phyloP scores from a whole-genome alignment of 75 land plant species.

The Cupressus sempervirens region DNA sequence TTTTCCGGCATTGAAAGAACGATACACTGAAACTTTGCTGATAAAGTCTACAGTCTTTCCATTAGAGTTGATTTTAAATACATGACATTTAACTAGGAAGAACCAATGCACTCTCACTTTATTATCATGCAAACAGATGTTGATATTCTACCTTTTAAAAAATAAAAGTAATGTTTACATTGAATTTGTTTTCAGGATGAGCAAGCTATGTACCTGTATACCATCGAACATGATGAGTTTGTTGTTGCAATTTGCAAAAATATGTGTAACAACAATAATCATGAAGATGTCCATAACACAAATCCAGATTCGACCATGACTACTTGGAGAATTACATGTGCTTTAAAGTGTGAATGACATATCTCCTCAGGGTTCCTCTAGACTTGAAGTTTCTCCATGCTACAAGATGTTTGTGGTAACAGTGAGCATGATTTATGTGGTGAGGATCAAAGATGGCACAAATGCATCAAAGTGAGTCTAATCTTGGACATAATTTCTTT shows the following conservation, averaged over 20 bases:
- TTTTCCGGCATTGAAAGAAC: not conserved
- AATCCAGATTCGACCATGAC: not conserved
- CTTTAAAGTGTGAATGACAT: constrained; percentile 46
- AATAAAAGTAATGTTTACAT: constrained; percentile 2
- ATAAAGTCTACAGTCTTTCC: not conserved
- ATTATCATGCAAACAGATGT: not conserved
- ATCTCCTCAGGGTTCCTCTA: not conserved
- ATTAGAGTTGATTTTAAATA: not conserved
- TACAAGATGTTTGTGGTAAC: not conserved
- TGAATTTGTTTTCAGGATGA: constrained; percentile 57
- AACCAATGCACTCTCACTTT: not conserved
- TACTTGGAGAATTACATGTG: constrained; percentile 63
- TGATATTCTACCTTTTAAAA: not conserved
- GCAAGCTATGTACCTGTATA: constrained; percentile 77
- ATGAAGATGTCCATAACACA: not conserved
- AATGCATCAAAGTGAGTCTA: not conserved
- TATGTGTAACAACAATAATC: constrained; percentile 7
- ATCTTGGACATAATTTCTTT: not conserved
- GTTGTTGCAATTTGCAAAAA: constrained; percentile 49
- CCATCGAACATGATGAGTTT: constrained; percentile 65
- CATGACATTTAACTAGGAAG: not conserved
- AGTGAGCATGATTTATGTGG: not conserved
- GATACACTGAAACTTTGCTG: not conserved
- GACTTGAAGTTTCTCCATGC: not conserved
- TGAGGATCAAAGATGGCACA: not conserved